These are phyloP conservation scores for Haberlea rhodopensis DNA, from an alignment of 257 asterid genomes.

Conservation along the genomic window DNA sequence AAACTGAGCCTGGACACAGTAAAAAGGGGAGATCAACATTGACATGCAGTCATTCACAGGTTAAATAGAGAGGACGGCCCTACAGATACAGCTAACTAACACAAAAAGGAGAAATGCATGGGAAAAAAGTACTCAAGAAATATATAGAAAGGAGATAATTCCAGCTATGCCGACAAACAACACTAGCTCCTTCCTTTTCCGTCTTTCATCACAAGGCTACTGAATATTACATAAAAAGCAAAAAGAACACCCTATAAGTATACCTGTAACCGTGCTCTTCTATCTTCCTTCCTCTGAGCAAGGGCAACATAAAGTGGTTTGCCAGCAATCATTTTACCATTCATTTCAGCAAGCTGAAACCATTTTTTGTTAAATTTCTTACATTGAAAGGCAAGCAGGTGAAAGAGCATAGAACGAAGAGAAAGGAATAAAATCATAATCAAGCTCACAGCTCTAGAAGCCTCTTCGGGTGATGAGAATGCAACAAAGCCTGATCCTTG, in stretches of 20 bases:
- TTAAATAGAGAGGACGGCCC: neutral
- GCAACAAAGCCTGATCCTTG: conserved; percentile 73
- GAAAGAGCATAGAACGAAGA: neutral
- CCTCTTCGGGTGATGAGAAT: conserved; percentile 59
- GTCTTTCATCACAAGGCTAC: neutral
- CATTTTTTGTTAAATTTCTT: neutral
- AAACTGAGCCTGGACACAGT: conserved; percentile 46
- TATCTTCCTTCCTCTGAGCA: conserved; percentile 61
- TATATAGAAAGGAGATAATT: no score
- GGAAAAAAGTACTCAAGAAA: neutral
- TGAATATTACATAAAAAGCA: no score
- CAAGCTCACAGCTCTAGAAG: conserved; percentile 61
- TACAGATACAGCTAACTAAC: no score
- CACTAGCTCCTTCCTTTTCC: neutral
- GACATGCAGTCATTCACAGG: neutral
- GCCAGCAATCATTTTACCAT: conserved; percentile 47
- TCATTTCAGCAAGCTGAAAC: conserved; percentile 51
- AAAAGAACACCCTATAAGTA: neutral
- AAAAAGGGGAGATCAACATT: neutral
- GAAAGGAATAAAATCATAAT: neutral
- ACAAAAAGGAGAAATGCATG: no score
- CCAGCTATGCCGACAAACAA: neutral
- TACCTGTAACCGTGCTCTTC: conserved; percentile 55
- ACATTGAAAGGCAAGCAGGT: neutral
- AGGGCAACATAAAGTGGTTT: conserved; percentile 62